These are phyloP conservation scores for Chaetoscypha palmicola DNA, from an alignment of 2,329 filamentous ascomycete species.

Conservation along the genomic window DNA sequence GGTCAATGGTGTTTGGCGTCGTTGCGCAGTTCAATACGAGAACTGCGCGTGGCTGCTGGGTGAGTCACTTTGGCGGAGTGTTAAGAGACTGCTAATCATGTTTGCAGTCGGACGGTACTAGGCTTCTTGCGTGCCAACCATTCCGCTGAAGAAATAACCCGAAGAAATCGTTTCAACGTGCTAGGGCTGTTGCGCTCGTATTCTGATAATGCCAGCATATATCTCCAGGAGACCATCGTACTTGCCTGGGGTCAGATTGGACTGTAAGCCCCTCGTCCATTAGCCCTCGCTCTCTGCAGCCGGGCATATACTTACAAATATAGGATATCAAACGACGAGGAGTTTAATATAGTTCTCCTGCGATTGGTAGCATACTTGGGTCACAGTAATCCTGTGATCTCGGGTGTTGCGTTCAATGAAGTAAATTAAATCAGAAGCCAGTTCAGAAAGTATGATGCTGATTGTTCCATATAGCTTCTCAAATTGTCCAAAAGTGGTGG, in stretches of 20 bases:
- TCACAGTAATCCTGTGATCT: constrained; percentile 71
- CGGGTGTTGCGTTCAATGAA: constrained; percentile 77
- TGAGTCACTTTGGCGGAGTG: too few relatives aligned
- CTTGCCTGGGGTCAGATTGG: constrained; percentile 82
- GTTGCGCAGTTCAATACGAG: constrained; percentile 75
- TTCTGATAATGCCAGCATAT: constrained; percentile 59
- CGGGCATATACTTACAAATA: too few relatives aligned
- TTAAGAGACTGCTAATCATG: too few relatives aligned
- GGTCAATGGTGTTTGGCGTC: constrained; percentile 79
- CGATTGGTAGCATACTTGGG: constrained; percentile 83
- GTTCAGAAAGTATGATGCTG: too few relatives aligned
- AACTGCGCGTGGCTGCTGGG: constrained; percentile 76
- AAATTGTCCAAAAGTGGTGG: constrained; percentile 61
- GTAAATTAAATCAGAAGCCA: too few relatives aligned
- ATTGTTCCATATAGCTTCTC: constrained; percentile 44
- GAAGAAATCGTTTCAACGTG: constrained; percentile 61
- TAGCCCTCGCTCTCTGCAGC: too few relatives aligned
- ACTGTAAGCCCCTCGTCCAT: constrained; percentile 49
- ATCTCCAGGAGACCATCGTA: constrained; percentile 76
- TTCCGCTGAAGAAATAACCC: constrained; percentile 40
- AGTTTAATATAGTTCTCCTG: constrained; percentile 79
- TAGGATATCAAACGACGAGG: constrained; percentile 67
- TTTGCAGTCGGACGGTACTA: too few relatives aligned
- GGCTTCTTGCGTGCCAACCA: constrained; percentile 58
- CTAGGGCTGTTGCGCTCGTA: constrained; percentile 66